These are phyloP conservation scores for Geosmithia flava DNA, from an alignment of 2,329 filamentous ascomycete species.

Conservation along the genomic window DNA sequence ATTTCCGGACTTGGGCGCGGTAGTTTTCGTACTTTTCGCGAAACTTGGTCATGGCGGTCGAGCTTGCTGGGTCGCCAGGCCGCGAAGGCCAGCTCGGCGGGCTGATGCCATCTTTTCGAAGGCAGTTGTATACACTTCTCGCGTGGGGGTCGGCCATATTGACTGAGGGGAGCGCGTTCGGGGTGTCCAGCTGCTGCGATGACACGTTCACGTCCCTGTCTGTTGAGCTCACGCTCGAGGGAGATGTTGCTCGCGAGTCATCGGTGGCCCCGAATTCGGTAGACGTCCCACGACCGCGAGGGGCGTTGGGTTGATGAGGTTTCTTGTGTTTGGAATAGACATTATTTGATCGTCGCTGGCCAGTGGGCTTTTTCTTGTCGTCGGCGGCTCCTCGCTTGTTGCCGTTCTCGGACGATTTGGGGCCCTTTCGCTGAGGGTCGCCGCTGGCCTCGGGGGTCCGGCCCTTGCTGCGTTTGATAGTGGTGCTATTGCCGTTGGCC, in stretches of 20 bases:
- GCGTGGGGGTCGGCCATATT: constrained; percentile 25
- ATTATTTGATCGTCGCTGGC: constrained; percentile 2
- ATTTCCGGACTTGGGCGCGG: constrained; percentile 40
- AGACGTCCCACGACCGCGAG: neutral
- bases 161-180: constrained; percentile 3
- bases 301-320: neutral
- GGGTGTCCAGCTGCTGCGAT: constrained; percentile 7
- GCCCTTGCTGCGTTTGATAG: constrained; percentile 8
- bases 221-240: neutral
- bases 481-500: neutral
- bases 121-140: constrained; percentile 35
- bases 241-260: constrained; percentile 1
- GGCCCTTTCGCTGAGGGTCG: constrained; percentile 7
- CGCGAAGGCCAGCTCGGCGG: constrained; percentile 44
- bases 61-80: constrained; percentile 37
- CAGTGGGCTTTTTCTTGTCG: constrained; percentile 9
- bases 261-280: neutral
- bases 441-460: neutral
- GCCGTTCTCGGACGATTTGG: constrained; percentile 13
- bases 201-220: neutral
- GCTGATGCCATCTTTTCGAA: constrained; percentile 40
- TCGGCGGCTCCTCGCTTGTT: constrained; percentile 10
- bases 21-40: constrained; percentile 45
- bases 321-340: neutral
- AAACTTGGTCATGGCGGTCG: constrained; percentile 38